phyloP scores from a whole-genome alignment of 768 basidiomycete genomes.

The Pulveroboletus sp. region DNA sequence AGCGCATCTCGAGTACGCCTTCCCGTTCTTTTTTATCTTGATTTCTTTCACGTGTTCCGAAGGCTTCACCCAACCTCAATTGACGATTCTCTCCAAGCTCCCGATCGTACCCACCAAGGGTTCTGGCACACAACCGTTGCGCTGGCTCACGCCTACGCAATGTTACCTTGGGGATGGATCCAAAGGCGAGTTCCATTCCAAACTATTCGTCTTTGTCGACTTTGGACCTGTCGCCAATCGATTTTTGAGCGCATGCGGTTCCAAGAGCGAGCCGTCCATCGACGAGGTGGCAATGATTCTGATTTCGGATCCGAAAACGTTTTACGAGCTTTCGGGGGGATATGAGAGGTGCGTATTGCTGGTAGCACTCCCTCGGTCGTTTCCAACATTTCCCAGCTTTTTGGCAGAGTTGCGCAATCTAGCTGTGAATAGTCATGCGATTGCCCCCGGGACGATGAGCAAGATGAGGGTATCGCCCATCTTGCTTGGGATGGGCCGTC shows the following conservation, averaged over 20 bases:
- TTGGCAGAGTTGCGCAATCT: constrained; percentile 80
- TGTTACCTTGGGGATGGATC: constrained; percentile 64
- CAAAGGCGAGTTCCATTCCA: constrained; percentile 64
- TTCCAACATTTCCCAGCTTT: constrained; percentile 49
- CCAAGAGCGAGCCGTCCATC: constrained; percentile 82
- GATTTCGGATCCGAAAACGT: constrained; percentile 63
- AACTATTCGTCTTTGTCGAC: constrained; percentile 85
- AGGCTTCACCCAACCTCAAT: constrained; percentile 61
- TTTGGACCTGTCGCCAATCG: constrained; percentile 80
- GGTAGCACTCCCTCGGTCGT: background rate
- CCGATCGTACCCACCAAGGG: constrained; percentile 66
- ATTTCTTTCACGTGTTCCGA: constrained; percentile 2
- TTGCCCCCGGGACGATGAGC: constrained; percentile 44
- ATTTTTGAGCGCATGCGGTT: constrained; percentile 86
- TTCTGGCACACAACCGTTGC: constrained; percentile 30
- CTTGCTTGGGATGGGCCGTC: constrained; percentile 71
- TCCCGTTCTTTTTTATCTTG: background rate
- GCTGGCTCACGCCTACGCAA: constrained; percentile 56
- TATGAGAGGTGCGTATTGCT: constrained; percentile 53
- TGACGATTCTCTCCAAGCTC: constrained; percentile 53
- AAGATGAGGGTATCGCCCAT: constrained; percentile 72
- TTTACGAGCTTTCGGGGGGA: constrained; percentile 70
- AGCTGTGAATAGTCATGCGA: constrained; percentile 65
- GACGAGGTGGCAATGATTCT: constrained; percentile 76
- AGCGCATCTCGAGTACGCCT: constrained; percentile 55